Percentiles rank a stretch among this genome's conserved stretches.
Conservation (phyloP, 1,139 yeast species). For the Candida gigantensis region DNA sequence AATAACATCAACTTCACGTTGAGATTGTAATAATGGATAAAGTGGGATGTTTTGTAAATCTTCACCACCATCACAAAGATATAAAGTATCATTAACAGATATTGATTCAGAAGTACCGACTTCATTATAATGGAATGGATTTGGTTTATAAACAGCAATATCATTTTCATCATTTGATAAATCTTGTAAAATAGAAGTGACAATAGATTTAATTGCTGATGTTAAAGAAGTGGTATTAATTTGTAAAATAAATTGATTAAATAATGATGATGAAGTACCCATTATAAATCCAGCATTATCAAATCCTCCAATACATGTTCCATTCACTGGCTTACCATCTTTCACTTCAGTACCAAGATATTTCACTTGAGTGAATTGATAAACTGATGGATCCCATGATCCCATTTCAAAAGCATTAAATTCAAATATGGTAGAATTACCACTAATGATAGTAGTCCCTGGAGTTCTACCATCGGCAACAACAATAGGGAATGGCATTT, state of each 20-base stretch:
- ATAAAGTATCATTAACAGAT: conserved; percentile 36
- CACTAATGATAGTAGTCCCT: conserved; percentile 52
- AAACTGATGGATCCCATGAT: conserved; percentile 80
- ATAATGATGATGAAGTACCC: conserved; percentile 82
- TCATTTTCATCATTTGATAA: conserved; percentile 46
- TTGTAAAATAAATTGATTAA: conserved; percentile 71
- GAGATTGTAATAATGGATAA: conserved; percentile 40
- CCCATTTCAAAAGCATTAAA: conserved; percentile 84
- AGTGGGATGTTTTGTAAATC: conserved; percentile 45
- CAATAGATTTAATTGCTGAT: conserved; percentile 45
- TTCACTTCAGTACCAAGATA: conserved; percentile 71
- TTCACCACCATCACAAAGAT: conserved; percentile 47
- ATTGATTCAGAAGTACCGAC: conserved; percentile 35
- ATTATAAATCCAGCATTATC: conserved; percentile 83
- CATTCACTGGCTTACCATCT: conserved; percentile 52
- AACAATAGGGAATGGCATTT: conserved; percentile 83
- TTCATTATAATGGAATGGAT: conserved; percentile 51
- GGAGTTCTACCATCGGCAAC: conserved; percentile 82
- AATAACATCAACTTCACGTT: conserved; percentile 42
- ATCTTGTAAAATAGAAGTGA: conserved; percentile 45
- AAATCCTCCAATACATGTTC: conserved; percentile 62
- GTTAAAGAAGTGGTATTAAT: conserved; percentile 59
- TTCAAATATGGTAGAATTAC: conserved; percentile 77
- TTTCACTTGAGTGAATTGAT: conserved; percentile 65
- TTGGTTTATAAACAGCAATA: conserved; percentile 50